Conservation (phyloP, 1,284 basidiomycete species). For the Mycena citricolor region DNA sequence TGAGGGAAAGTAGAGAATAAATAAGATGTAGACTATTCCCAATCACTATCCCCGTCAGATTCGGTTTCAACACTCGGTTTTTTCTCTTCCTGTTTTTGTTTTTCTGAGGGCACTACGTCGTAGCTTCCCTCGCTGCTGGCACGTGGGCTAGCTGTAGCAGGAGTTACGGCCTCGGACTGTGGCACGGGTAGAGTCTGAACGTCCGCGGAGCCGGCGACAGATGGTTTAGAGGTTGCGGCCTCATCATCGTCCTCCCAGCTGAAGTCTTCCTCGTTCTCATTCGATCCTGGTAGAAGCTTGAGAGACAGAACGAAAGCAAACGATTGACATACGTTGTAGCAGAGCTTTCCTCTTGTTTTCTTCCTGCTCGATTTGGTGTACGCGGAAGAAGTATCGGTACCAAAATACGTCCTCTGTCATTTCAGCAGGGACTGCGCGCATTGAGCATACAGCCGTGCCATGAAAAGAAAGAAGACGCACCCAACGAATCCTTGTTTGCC, state of each 20-base stretch:
- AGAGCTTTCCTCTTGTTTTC: constrained; percentile 81
- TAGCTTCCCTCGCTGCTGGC: constrained; percentile 71
- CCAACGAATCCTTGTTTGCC: constrained; percentile 57
- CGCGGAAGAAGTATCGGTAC: constrained; percentile 90
- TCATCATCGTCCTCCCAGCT: constrained; percentile 83
- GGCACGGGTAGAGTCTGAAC: constrained; percentile 17
- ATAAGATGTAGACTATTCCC: constrained; percentile 58
- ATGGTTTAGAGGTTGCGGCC: constrained; percentile 30
- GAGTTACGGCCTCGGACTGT: constrained; percentile 21
- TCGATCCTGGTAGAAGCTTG: constrained; percentile 16
- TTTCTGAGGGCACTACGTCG: constrained; percentile 63
- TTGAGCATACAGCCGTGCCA: not conserved
- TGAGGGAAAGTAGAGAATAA: not conserved
- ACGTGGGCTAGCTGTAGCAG: constrained; percentile 48
- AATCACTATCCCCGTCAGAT: constrained; percentile 62
- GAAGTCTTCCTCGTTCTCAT: constrained; percentile 71
- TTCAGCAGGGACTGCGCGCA: constrained; percentile 62
- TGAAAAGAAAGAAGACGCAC: constrained; percentile 40
- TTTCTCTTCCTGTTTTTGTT: constrained; percentile 28
- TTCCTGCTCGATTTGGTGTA: constrained; percentile 81
- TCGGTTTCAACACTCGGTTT: constrained; percentile 33
- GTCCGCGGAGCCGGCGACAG: constrained; percentile 13
- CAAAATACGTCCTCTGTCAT: constrained; percentile 79
- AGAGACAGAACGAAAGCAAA: constrained; percentile 10
- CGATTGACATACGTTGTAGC: constrained; percentile 59